Conservation (phyloP, 805 yeast genomes). For the Yueomyces sp. region DNA sequence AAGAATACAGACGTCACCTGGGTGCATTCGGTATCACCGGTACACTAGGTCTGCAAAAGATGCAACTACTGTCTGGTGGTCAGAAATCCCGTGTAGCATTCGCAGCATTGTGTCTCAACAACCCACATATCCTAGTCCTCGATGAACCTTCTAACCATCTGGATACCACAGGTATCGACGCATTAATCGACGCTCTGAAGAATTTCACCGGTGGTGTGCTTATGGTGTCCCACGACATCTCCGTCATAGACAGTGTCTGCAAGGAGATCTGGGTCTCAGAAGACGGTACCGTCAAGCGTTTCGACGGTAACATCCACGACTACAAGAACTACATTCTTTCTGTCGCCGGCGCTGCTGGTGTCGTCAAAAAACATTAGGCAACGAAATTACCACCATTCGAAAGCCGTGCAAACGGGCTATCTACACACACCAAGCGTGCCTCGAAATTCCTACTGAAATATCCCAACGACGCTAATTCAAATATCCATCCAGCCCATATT, state of each 20-base stretch:
- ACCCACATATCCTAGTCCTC: constrained; percentile 82
- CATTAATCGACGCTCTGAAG: constrained; percentile 77
- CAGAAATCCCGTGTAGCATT: constrained; percentile 97
- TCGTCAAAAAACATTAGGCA: constrained; percentile 68
- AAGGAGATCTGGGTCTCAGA: constrained; percentile 95
- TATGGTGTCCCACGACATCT: constrained; percentile 96
- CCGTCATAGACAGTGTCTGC: constrained; percentile 79
- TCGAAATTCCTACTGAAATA: no score
- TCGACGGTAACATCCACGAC: constrained; percentile 71
- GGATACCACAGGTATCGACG: constrained; percentile 97
- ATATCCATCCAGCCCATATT: no score
- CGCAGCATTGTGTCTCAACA: constrained; percentile 80
- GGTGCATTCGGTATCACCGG: constrained; percentile 98
- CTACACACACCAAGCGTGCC: no score
- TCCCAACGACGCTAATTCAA: no score
- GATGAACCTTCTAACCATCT: constrained; percentile 98
- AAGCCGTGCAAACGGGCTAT: no score
- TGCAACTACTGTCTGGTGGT: constrained; percentile 88
- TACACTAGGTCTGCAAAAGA: constrained; percentile 79
- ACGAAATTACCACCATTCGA: no score
- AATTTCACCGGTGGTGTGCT: constrained; percentile 89
- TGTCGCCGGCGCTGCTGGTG: constrained; percentile 74
- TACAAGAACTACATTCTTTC: constrained; percentile 80
- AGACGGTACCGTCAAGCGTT: constrained; percentile 62
- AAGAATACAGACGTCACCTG: constrained; percentile 90